A percentile compares a stretch with the other conserved stretches of the same genome.
Evolutionary conservation across 225 moss, liverwort and hornwort species (phyloP).

Genomic region (Climacium dendroides): DNA sequence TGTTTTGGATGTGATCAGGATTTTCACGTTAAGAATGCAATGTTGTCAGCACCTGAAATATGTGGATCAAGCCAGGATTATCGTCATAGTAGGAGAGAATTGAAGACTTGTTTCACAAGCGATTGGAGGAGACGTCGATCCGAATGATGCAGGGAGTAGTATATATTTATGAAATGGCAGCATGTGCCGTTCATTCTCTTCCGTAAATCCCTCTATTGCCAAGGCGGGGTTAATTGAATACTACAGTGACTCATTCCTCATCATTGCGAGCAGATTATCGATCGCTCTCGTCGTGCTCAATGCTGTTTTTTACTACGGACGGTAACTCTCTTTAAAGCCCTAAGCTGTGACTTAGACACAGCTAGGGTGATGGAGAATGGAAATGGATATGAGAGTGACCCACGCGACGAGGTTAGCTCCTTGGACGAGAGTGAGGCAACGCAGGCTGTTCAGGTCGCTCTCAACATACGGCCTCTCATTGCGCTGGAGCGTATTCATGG

Average conservation of each 20-base stretch:
- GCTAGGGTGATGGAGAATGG: conserved; percentile 44
- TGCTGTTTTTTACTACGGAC: not conserved
- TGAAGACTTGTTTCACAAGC: not conserved
- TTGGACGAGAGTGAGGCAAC: conserved; percentile 50
- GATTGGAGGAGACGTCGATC: not conserved
- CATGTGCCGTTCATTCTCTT: not conserved
- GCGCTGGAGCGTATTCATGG: conserved; percentile 82
- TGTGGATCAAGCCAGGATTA: not conserved
- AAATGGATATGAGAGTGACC: conserved; percentile 17
- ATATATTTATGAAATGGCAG: not conserved
- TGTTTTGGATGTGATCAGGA: not conserved
- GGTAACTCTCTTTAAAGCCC: not conserved
- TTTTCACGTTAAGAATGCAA: not conserved
- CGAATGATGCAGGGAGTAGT: not conserved
- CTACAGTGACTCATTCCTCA: not conserved
- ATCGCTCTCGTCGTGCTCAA: conserved; percentile 3
- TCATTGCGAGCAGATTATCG: not conserved
- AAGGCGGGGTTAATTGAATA: not conserved
- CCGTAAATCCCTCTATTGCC: not conserved
- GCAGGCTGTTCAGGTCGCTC: conserved; percentile 77
- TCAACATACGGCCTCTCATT: conserved; percentile 78
- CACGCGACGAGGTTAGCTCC: conserved; percentile 7
- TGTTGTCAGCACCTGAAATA: not conserved
- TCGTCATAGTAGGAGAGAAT: not conserved
- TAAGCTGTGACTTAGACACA: conserved; percentile 14